Conservation (phyloP, 768 basidiomycete species). For the Gymnopilus junonius region DNA sequence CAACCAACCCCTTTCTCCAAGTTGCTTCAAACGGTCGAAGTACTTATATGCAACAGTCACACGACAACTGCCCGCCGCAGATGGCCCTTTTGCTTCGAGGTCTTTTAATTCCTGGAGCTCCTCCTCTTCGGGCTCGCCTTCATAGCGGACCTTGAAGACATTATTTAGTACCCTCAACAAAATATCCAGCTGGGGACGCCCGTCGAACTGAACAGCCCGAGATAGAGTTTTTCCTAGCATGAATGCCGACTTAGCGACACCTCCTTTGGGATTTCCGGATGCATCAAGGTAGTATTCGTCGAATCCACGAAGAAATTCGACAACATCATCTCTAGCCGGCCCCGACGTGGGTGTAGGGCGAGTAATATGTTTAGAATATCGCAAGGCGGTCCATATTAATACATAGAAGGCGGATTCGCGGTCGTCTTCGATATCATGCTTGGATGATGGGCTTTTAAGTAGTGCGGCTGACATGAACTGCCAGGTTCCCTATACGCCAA, state of each 20-base stretch:
- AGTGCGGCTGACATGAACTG: conserved; percentile 32
- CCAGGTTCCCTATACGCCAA: conserved; percentile 40
- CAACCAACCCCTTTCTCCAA: conserved; percentile 6
- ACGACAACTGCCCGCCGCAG: not conserved
- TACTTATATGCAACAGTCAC: not conserved
- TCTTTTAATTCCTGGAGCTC: not conserved
- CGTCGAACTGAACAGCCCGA: not conserved
- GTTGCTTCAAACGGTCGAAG: not conserved
- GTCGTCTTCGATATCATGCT: conserved; percentile 30
- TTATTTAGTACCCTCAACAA: not conserved
- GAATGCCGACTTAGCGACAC: not conserved
- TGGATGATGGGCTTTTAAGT: conserved; percentile 3
- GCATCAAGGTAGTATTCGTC: not conserved
- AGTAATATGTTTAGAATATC: not conserved
- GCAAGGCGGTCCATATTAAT: conserved; percentile 21
- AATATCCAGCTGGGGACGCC: not conserved
- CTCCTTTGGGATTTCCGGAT: not conserved
- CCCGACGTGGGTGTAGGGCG: not conserved
- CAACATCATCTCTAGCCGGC: not conserved
- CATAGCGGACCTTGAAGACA: conserved; percentile 3
- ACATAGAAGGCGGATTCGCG: conserved; percentile 32
- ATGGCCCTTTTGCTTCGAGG: not conserved
- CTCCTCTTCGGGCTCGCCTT: not conserved
- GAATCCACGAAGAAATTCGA: not conserved
- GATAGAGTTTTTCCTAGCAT: not conserved